A percentile compares a stretch with the other conserved stretches of the same genome.
Conservation (phyloP, 1,139 yeast species). For the Pichia sp. region DNA sequence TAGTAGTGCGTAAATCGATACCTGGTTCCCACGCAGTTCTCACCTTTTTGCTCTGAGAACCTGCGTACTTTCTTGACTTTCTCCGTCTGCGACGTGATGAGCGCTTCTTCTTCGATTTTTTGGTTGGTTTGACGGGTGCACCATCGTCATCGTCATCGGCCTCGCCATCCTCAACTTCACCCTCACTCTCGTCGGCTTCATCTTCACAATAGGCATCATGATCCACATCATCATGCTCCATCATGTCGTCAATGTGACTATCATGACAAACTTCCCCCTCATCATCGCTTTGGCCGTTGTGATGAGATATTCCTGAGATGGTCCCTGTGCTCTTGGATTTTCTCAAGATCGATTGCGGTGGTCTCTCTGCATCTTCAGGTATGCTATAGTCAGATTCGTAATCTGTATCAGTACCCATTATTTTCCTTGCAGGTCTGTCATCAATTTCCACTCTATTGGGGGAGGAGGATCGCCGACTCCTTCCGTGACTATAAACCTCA, state of each 20-base stretch:
- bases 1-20: conserved; percentile 40
- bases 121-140: conserved; percentile 1
- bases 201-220: not conserved
- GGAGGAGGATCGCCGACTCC: not conserved
- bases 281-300: not conserved
- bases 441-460: conserved; percentile 6
- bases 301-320: not conserved
- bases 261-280: too few species aligned
- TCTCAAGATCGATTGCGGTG: conserved; percentile 7
- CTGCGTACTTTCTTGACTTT: conserved; percentile 27
- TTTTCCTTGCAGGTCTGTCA: conserved; percentile 1
- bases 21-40: conserved; percentile 52
- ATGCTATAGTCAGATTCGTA: conserved; percentile 3
- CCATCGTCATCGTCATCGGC: conserved; percentile 2
- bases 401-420: conserved; percentile 7
- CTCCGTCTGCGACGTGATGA: conserved; percentile 8
- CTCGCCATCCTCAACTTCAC: not conserved
- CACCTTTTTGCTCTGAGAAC: conserved; percentile 29
- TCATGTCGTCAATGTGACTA: not conserved
- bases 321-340: not conserved
- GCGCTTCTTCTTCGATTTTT: conserved; percentile 2
- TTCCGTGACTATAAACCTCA: not conserved
- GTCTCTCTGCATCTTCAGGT: not conserved
- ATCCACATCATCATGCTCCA: not conserved
- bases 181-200: not conserved